A percentile compares a stretch with the other conserved stretches of the same genome.
phyloP scores from a whole-genome alignment of 164 flowering plant genomes.

The Sextonia rubra region DNA sequence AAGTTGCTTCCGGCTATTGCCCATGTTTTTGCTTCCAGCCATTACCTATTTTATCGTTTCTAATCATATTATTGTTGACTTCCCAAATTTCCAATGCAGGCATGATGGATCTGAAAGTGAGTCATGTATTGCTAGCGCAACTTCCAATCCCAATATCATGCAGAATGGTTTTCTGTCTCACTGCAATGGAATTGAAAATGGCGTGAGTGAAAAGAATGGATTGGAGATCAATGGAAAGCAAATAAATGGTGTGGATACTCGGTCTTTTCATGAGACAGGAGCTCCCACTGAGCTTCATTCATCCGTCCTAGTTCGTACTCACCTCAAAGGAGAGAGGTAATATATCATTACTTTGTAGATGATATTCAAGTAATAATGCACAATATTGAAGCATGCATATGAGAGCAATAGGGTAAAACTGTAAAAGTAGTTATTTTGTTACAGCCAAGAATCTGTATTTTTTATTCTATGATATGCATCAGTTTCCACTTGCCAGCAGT shows the following conservation, averaged over 20 bases:
- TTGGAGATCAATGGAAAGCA: slow-evolving; percentile 30
- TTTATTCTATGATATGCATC: not conserved
- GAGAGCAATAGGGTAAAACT: not conserved
- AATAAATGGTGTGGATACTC: slow-evolving; percentile 11
- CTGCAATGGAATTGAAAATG: slow-evolving; percentile 23
- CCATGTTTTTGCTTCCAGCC: not conserved
- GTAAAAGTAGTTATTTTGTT: not conserved
- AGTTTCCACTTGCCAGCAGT: not conserved
- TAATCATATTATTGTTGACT: not conserved
- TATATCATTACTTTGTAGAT: not conserved
- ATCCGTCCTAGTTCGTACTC: slow-evolving; percentile 17
- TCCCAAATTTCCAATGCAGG: slow-evolving; percentile 28
- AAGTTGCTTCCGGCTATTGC: not conserved
- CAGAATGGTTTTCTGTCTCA: slow-evolving; percentile 23
- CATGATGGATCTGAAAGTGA: slow-evolving; percentile 51
- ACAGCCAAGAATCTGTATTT: not conserved
- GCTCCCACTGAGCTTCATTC: slow-evolving; percentile 16
- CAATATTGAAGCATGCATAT: not conserved
- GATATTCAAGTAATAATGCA: not conserved
- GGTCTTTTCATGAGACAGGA: slow-evolving; percentile 21
- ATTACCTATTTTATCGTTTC: not conserved
- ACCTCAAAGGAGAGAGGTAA: slow-evolving; percentile 40
- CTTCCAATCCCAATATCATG: slow-evolving; percentile 19
- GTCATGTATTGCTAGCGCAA: slow-evolving; percentile 29
- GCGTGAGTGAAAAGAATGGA: slow-evolving; percentile 24